Evolutionary conservation across 768 basidiomycete species (phyloP), one percentile per base, ranked within the genome.

Genomic region (Pleurotus tuoliensis): DNA sequence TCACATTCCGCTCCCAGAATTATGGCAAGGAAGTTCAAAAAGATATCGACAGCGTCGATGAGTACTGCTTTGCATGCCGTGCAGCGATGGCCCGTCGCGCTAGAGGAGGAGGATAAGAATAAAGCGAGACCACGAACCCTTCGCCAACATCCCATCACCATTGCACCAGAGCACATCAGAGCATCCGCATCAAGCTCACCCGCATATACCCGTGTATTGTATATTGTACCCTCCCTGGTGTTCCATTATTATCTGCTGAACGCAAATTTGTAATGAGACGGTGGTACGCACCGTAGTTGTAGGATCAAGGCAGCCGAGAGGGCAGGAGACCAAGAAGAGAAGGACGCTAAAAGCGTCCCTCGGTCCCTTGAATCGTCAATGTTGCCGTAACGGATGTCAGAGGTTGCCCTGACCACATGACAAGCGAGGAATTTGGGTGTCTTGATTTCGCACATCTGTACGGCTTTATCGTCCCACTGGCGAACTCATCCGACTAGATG

Each of bases 41-140:
- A 58, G 82, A 86, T 64, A 67, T 88, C 58, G 88, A 90, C 71
- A 75, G 73, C 41, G 86, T 89, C 62, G 80, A 89, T 63, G 86
- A 90, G 52, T 84, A 74, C 58, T 91, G 88, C 67, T 84, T 79
- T 63, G 80, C 82, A 46, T 91, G 88, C 68, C 81, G 83, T 38
- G 80, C 84, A 56, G 86, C 87, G 8, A 64, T 66, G 60, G 66
- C 65, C 22, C 64, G 67, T 43, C 66, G 62, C 16, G 65, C 61
- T 13, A 60, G 64, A 27, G 56, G 58, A 18, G 59, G 60, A 55
- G 53, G 25, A 47, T 20, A 16, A 55, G 53, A 25, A 47, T 20
- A 16, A 48, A 38, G 37, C 34, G 27, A 22, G 9, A 16, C 1
- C 38, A 30, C 13, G 2, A 53, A 53, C 37, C 39, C 34, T 15